Percentiles rank a stretch among this genome's conserved stretches.
Evolutionary conservation across 1,139 yeast genomes (phyloP).

Genomic region (Chernovozyma aurita): DNA sequence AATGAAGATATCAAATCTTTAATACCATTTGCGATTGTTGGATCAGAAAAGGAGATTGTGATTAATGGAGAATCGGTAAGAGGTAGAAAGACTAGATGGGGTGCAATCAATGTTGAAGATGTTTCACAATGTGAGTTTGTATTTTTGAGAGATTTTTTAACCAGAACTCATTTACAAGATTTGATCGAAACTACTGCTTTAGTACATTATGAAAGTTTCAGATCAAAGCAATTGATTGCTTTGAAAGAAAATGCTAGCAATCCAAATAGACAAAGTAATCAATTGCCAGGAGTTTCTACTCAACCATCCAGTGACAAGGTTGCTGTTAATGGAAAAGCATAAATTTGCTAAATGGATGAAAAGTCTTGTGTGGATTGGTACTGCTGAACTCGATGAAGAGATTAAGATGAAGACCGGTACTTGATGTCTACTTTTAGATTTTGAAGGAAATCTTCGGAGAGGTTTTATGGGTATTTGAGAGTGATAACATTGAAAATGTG

Average conservation of each 20-base stretch:
- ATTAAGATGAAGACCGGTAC: no score
- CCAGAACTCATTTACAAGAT: constrained; percentile 94
- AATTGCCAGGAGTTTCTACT: constrained; percentile 5
- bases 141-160: constrained; percentile 85
- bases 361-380: no score
- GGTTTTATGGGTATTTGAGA: no score
- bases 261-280: constrained; percentile 31
- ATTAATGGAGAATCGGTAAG: constrained; percentile 75
- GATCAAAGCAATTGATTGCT: constrained; percentile 90
- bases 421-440: no score
- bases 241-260: constrained; percentile 78
- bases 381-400: no score
- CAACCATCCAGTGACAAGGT: not conserved
- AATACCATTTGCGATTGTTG: constrained; percentile 93
- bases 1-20: constrained; percentile 72
- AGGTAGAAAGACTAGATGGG: constrained; percentile 94
- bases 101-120: constrained; percentile 86
- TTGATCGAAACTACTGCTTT: constrained; percentile 88
- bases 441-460: no score
- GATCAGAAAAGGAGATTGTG: constrained; percentile 77
- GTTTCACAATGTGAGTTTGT: constrained; percentile 94
- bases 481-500: no score
- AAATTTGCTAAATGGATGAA: no score
- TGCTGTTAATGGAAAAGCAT: not conserved
- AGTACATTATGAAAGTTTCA: constrained; percentile 87